phyloP scores from a whole-genome alignment of 1,139 yeast genomes.

The Candida frijolesensis region DNA sequence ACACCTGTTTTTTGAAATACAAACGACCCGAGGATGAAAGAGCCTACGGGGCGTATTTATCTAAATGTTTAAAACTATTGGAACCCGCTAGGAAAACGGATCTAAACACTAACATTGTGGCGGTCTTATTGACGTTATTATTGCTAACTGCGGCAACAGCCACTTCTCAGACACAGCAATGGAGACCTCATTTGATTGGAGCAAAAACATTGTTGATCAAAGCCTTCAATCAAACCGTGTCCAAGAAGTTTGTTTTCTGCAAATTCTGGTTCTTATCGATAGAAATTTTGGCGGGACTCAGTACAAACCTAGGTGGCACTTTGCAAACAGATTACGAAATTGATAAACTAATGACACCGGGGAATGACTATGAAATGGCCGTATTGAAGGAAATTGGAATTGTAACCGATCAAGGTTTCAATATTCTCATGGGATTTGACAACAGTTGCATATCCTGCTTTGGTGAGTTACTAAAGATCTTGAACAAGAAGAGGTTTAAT shows the following conservation, averaged over 20 bases:
- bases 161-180: conserved; percentile 53
- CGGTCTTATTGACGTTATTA: conserved; percentile 61
- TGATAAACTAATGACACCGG: conserved; percentile 44
- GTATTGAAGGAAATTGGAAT: conserved; percentile 34
- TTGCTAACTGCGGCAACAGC: conserved; percentile 68
- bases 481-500: conserved; percentile 36
- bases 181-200: conserved; percentile 71
- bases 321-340: conserved; percentile 49
- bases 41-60: conserved; percentile 58
- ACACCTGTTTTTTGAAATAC: conserved; percentile 37
- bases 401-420: conserved; percentile 48
- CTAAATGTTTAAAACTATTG: conserved; percentile 54
- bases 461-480: conserved; percentile 50
- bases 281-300: conserved; percentile 63
- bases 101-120: conserved; percentile 53
- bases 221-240: conserved; percentile 26
- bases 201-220: conserved; percentile 62
- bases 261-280: conserved; percentile 63
- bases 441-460: conserved; percentile 47
- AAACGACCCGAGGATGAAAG: conserved; percentile 38
- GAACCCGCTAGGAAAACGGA: conserved; percentile 33
- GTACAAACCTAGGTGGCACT: conserved; percentile 65
- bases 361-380: conserved; percentile 40
- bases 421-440: conserved; percentile 56
- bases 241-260: conserved; percentile 53